phyloP scores from a whole-genome alignment of 139 green algal species.

The Zygnema cylindricum region DNA sequence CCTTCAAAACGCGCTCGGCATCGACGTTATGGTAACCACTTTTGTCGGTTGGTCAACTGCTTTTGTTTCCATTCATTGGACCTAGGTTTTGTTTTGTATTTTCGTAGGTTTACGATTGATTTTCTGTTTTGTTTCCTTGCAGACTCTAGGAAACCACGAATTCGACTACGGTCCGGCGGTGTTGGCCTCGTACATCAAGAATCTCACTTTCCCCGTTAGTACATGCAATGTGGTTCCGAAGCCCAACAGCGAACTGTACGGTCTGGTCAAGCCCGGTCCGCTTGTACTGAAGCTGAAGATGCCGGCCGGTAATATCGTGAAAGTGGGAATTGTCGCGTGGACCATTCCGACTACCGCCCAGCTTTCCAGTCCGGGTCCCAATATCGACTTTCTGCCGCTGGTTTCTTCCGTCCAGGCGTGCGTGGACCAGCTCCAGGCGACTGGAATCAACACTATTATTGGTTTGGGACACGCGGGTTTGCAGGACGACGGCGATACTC shows the following conservation, averaged over 20 bases:
- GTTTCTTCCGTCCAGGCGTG: slow-evolving; percentile 10
- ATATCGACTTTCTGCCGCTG: slow-evolving; percentile 29
- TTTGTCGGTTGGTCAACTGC: not conserved
- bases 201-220: slow-evolving; percentile 43
- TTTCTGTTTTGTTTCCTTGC: not conserved
- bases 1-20: slow-evolving; percentile 13
- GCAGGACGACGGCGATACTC: not conserved
- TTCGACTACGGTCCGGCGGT: slow-evolving; percentile 60
- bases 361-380: slow-evolving; percentile 33
- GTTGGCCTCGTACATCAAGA: slow-evolving; percentile 40
- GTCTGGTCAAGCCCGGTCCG: slow-evolving; percentile 45
- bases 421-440: slow-evolving; percentile 20
- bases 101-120: too few species aligned
- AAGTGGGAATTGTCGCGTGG: slow-evolving; percentile 52
- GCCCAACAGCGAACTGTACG: not conserved
- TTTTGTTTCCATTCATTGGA: not conserved
- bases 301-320: not conserved
- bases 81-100: not conserved
- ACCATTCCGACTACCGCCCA: slow-evolving; percentile 32
- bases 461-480: slow-evolving; percentile 54
- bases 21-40: slow-evolving; percentile 31
- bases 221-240: slow-evolving; percentile 61
- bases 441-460: slow-evolving; percentile 59
- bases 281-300: slow-evolving; percentile 23
- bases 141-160: slow-evolving; percentile 65